phyloP scores from a whole-genome alignment of 2,329 filamentous ascomycete genomes.

The Trichoderma koningii region DNA sequence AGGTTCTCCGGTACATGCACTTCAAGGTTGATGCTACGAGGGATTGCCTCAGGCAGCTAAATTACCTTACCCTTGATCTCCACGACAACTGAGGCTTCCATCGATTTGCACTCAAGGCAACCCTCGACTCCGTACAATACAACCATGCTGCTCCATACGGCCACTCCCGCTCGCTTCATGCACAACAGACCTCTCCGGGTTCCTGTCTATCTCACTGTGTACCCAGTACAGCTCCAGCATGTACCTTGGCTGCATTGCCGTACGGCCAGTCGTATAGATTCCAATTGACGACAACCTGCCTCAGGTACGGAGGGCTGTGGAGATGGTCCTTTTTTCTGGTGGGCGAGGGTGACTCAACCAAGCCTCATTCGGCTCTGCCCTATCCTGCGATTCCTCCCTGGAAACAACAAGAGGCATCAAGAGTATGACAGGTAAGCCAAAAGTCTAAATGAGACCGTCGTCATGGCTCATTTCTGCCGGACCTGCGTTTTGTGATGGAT shows the following conservation, averaged over 20 bases:
- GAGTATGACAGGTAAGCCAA: background rate
- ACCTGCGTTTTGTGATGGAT: slow-evolving; percentile 10
- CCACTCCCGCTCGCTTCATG: background rate
- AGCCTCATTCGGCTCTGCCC: slow-evolving; percentile 10
- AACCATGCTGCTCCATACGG: too few species aligned
- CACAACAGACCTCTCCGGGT: too few species aligned
- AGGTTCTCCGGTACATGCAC: background rate
- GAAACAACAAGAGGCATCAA: background rate
- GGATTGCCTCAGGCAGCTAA: background rate
- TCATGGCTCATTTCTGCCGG: slow-evolving; percentile 18
- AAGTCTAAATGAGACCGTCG: slow-evolving; percentile 22
- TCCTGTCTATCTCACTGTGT: background rate
- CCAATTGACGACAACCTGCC: background rate
- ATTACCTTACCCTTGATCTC: background rate
- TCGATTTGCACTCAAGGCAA: too few species aligned
- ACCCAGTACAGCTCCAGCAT: background rate
- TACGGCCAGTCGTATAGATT: slow-evolving; percentile 10
- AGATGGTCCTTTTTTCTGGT: slow-evolving; percentile 11
- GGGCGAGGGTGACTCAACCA: slow-evolving; percentile 2
- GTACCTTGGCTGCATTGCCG: background rate
- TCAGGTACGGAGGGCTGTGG: background rate
- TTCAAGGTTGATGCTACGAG: background rate
- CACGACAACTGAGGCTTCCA: background rate
- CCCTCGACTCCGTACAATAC: too few species aligned
- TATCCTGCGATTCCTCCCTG: background rate